phyloP scores from a whole-genome alignment of 164 flowering plant genomes.

The Malania oleifera region DNA sequence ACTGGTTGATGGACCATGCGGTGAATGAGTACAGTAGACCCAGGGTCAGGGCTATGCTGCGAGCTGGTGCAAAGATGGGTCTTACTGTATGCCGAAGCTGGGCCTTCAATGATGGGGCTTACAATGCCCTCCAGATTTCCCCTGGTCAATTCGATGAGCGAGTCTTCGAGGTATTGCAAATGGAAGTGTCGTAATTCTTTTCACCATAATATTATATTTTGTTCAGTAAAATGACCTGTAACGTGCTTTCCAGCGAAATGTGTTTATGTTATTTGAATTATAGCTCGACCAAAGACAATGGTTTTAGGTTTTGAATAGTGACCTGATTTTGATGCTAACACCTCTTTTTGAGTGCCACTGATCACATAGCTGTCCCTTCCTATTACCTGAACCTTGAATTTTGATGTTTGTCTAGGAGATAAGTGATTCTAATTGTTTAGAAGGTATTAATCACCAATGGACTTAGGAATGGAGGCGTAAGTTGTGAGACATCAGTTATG shows the following conservation, averaged over 20 bases:
- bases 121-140: slow-evolving; percentile 84
- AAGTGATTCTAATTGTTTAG: no score
- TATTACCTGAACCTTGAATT: no score
- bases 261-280: background rate
- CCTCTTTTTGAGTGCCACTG: no score
- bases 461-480: no score
- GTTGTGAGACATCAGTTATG: no score
- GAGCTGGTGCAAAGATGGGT: slow-evolving; percentile 84
- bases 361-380: no score
- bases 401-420: no score
- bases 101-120: slow-evolving; percentile 97
- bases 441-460: no score
- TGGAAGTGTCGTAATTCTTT: background rate
- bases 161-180: slow-evolving; percentile 59
- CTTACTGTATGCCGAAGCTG: slow-evolving; percentile 93
- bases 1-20: slow-evolving; percentile 90
- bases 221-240: background rate
- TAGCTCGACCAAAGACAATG: background rate
- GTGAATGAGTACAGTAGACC: slow-evolving; percentile 54
- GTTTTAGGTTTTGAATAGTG: background rate
- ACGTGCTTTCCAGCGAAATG: background rate
- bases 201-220: background rate
- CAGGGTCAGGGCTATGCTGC: slow-evolving; percentile 60
- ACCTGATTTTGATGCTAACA: background rate
- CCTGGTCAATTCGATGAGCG: slow-evolving; percentile 75